Conservation (phyloP, 805 yeast genomes). For the Cyberlindnera nakhonratchasimensis region DNA sequence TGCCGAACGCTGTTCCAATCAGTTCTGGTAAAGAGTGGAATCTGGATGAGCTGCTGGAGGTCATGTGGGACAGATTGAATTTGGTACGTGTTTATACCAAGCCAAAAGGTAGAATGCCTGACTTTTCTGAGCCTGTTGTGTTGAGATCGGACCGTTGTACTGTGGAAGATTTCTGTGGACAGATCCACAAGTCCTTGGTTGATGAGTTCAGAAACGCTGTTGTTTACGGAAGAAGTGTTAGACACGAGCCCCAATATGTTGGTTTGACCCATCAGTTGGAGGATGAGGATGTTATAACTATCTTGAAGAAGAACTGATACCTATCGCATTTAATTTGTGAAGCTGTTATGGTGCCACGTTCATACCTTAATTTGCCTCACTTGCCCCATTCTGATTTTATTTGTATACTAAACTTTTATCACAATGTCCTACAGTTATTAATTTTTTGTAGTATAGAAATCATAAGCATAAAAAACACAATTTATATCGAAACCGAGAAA, state of each 20-base stretch:
- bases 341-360: slow-evolving; percentile 3
- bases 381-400: background rate
- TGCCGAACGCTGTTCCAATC: slow-evolving; percentile 96
- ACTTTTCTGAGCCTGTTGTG: slow-evolving; percentile 92
- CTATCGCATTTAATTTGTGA: no score
- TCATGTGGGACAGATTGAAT: slow-evolving; percentile 92
- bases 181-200: slow-evolving; percentile 90
- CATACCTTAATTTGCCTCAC: slow-evolving; percentile 4
- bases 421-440: background rate
- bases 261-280: slow-evolving; percentile 80
- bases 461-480: no score
- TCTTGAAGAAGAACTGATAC: slow-evolving; percentile 61
- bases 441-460: no score
- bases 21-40: slow-evolving; percentile 97
- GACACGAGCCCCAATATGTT: slow-evolving; percentile 96
- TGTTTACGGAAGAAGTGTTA: slow-evolving; percentile 91
- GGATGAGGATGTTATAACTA: slow-evolving; percentile 97
- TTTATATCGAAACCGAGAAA: no score
- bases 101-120: slow-evolving; percentile 93
- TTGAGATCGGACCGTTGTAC: slow-evolving; percentile 76
- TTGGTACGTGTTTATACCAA: slow-evolving; percentile 95
- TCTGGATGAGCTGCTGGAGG: slow-evolving; percentile 86
- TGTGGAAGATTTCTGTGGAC: slow-evolving; percentile 94
- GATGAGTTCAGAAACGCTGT: slow-evolving; percentile 91
- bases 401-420: background rate